Base-by-base conservation (phyloP, 176 grass and related monocot species). In the Cenchrus purpureus region DNA sequence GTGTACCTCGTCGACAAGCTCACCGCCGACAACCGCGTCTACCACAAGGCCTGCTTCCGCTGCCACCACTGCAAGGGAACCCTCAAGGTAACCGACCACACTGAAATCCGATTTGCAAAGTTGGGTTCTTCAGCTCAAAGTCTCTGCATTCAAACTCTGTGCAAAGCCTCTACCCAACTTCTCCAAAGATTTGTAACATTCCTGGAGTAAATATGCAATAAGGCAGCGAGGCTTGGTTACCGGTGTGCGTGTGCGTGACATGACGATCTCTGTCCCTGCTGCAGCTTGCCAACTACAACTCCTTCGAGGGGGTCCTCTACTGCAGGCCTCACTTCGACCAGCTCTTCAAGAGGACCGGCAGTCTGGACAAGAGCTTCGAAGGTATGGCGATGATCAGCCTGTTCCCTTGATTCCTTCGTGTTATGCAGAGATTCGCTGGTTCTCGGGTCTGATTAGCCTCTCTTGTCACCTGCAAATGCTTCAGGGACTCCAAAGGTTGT, bases 11-110 rank as follows among this genome's bases (percentile, higher is more conserved):
- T 99, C 55, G 97, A 99, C 97, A 99, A 96, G 92, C 93, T 99
- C 86, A 89, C 97, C 74, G 94, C 94, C 54, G 97, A 99, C 82
- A 99, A 96, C 86, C 86, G 97, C 22, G 57, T 99, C 86, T 99
- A 94, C 87, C 97, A 99, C 88, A 99, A 96, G 94, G 97, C 91
- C 7, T 99, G 97, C 82, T 99, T 99, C 87, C 77, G 93, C 57
- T 99, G 97, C 86, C 97, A 99, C 90, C 97, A 99, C 82, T 99
- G 97, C 97, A 99, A 86, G 61, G 91, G 97, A 25, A 99, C 97
- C 60, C 92, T 99, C 74, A 99, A 99, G 94, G 93, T 95, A 70
- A 19, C 10, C 8, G 3, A 0, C 15, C 9, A 15, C n/a, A 28
- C 25, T 65, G 29, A 66, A 66, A 16, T 66, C 31, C 37, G 31